Conservation (phyloP, 1,284 basidiomycete species). For the Apiotrichum brassicae region DNA sequence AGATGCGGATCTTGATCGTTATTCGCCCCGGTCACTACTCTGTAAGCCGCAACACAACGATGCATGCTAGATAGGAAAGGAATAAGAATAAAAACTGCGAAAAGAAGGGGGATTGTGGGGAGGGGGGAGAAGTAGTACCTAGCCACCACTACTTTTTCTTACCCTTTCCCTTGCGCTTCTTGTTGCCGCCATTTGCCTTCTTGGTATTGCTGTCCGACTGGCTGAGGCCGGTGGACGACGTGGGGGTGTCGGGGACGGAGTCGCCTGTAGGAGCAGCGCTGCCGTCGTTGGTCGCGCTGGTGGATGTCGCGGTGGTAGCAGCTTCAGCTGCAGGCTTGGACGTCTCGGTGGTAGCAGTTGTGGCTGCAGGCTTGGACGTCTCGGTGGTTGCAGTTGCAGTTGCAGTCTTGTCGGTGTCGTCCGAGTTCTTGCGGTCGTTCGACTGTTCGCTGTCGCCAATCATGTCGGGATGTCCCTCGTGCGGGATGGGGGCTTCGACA, state of each 20-base stretch:
- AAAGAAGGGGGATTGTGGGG: neutral
- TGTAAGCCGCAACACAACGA: constrained; percentile 2
- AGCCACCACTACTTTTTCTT: constrained; percentile 10
- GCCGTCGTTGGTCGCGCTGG: constrained; percentile 6
- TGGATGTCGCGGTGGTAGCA: too few species aligned
- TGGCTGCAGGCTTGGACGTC: too few species aligned
- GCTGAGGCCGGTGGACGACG: neutral
- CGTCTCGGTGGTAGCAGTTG: too few species aligned
- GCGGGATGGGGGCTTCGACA: neutral
- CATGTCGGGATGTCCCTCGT: neutral
- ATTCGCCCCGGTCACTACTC: neutral
- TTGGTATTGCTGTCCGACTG: neutral
- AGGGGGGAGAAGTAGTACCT: too few species aligned
- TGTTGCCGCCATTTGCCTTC: constrained; percentile 4
- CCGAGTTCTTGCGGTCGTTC: neutral
- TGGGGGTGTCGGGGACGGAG: neutral
- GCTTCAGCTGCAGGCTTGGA: neutral
- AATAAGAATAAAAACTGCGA: too few species aligned
- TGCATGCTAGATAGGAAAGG: constrained; percentile 7
- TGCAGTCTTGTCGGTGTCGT: neutral
- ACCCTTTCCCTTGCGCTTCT: constrained; percentile 9
- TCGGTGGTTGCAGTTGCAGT: too few species aligned
- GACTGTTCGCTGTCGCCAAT: neutral
- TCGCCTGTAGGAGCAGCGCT: neutral
- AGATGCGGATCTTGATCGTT: neutral